Evolutionary conservation across 2,329 filamentous ascomycete genomes (phyloP).

Genomic region (Penicillium glabrum): DNA sequence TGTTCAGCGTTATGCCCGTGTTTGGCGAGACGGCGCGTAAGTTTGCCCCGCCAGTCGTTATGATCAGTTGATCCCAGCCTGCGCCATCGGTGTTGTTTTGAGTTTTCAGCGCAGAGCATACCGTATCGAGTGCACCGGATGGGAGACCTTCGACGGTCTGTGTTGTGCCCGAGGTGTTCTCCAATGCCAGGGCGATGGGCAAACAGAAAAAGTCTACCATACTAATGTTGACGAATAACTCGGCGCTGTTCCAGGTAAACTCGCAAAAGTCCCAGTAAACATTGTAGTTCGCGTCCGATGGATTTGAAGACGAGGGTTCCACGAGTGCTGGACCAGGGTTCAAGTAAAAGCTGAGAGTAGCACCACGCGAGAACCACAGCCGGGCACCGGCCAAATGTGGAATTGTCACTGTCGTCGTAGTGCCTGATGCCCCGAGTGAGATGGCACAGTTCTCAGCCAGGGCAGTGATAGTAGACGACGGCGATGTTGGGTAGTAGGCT

Average conservation of each 20-base stretch:
- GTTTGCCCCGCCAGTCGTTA: slow-evolving; percentile 44
- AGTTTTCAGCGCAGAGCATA: slow-evolving; percentile 55
- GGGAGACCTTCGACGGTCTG: slow-evolving; percentile 61
- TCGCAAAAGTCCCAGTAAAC: slow-evolving; percentile 68
- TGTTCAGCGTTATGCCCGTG: slow-evolving; percentile 42
- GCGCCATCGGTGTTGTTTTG: slow-evolving; percentile 58
- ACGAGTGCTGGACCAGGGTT: slow-evolving; percentile 73
- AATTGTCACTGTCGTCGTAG: slow-evolving; percentile 61
- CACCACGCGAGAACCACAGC: slow-evolving; percentile 68
- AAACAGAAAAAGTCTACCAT: slow-evolving; percentile 74
- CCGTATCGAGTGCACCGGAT: slow-evolving; percentile 54
- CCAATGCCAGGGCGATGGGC: slow-evolving; percentile 59
- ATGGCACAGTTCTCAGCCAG: slow-evolving; percentile 63
- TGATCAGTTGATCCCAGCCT: slow-evolving; percentile 63
- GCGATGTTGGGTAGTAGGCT: slow-evolving; percentile 64
- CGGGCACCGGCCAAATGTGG: slow-evolving; percentile 70
- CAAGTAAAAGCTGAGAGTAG: slow-evolving; percentile 64
- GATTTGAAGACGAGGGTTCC: slow-evolving; percentile 71
- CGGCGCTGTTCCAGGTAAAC: slow-evolving; percentile 62
- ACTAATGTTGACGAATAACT: slow-evolving; percentile 68
- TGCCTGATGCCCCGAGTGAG: slow-evolving; percentile 60
- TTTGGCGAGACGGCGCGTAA: slow-evolving; percentile 46
- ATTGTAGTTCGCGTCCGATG: slow-evolving; percentile 61
- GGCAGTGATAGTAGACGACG: slow-evolving; percentile 49
- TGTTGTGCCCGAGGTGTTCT: slow-evolving; percentile 41